These are phyloP conservation scores for Leccinum fibrillosum DNA, from an alignment of 768 basidiomycete genomes.

Conservation along the genomic window DNA sequence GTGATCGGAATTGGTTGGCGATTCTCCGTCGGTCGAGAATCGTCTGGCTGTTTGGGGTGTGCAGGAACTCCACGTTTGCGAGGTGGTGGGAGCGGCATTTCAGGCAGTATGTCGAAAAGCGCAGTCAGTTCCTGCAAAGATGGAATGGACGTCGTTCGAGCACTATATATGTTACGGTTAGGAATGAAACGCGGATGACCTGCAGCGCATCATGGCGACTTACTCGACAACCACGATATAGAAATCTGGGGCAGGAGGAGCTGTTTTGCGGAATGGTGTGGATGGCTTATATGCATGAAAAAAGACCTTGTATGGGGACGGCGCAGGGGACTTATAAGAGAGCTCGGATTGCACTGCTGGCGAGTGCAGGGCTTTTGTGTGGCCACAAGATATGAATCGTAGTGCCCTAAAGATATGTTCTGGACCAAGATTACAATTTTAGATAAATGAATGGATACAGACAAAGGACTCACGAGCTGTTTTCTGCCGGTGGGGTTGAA, in stretches of 20 bases:
- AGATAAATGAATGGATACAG: background rate
- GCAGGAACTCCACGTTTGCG: slow-evolving; percentile 31
- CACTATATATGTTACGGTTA: slow-evolving; percentile 44
- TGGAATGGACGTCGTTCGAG: slow-evolving; percentile 79
- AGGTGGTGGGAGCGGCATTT: slow-evolving; percentile 59
- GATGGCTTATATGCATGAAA: slow-evolving; percentile 91
- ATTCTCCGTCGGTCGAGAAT: background rate
- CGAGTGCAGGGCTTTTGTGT: slow-evolving; percentile 41
- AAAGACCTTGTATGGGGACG: slow-evolving; percentile 64
- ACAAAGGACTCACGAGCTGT: slow-evolving; percentile 45
- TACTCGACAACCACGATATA: slow-evolving; percentile 84
- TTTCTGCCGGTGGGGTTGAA: slow-evolving; percentile 50
- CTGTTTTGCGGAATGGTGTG: slow-evolving; percentile 76
- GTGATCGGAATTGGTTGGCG: slow-evolving; percentile 3
- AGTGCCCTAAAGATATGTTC: slow-evolving; percentile 67
- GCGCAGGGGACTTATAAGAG: background rate
- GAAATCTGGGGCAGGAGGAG: slow-evolving; percentile 81
- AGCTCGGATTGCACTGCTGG: slow-evolving; percentile 5
- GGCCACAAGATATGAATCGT: slow-evolving; percentile 70
- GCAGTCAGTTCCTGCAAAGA: slow-evolving; percentile 71
- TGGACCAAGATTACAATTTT: slow-evolving; percentile 27
- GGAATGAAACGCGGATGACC: background rate
- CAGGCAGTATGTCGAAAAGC: slow-evolving; percentile 68
- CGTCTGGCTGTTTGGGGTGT: slow-evolving; percentile 1
- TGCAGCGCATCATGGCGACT: slow-evolving; percentile 22